Percentiles rank a stretch among this genome's conserved stretches.
These are phyloP conservation scores for Saccharomycopsis malanga DNA, from an alignment of 805 yeast genomes.

Conservation along the genomic window DNA sequence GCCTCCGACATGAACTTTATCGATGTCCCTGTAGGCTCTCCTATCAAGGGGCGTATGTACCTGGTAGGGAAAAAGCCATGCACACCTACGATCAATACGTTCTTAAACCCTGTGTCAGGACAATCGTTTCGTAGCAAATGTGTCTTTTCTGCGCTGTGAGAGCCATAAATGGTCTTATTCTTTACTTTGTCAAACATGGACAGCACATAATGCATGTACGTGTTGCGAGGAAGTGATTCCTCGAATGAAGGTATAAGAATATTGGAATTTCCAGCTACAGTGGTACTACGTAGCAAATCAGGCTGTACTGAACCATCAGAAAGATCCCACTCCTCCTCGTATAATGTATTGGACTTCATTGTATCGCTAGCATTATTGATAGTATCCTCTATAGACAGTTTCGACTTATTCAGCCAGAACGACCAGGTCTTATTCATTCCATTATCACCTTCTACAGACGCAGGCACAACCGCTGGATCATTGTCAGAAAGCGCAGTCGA, in stretches of 20 bases:
- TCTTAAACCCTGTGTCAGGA: constrained; percentile 31
- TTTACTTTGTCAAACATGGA: not conserved
- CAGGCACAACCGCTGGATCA: not conserved
- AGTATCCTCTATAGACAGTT: constrained; percentile 4
- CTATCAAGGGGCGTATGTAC: constrained; percentile 77
- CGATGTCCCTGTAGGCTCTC: constrained; percentile 96
- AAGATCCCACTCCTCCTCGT: constrained; percentile 8
- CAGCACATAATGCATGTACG: constrained; percentile 2
- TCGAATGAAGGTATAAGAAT: constrained; percentile 18
- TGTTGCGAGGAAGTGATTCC: constrained; percentile 17
- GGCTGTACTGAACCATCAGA: not conserved
- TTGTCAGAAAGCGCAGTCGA: too few relatives aligned
- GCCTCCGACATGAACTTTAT: constrained; percentile 86
- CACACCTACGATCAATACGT: constrained; percentile 80
- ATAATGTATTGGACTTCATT: constrained; percentile 13
- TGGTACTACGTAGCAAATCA: constrained; percentile 5
- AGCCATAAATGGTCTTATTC: not conserved
- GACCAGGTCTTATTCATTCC: constrained; percentile 1
- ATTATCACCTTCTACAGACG: not conserved
- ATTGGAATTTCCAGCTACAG: constrained; percentile 3
- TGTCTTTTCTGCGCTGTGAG: not conserved
- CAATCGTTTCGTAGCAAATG: constrained; percentile 9
- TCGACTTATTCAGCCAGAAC: constrained; percentile 5
- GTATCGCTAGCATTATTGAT: not conserved
- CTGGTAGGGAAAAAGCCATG: constrained; percentile 94